Base-by-base conservation (phyloP, 2,329 filamentous ascomycete genomes). In the Penicillium sp. region DNA sequence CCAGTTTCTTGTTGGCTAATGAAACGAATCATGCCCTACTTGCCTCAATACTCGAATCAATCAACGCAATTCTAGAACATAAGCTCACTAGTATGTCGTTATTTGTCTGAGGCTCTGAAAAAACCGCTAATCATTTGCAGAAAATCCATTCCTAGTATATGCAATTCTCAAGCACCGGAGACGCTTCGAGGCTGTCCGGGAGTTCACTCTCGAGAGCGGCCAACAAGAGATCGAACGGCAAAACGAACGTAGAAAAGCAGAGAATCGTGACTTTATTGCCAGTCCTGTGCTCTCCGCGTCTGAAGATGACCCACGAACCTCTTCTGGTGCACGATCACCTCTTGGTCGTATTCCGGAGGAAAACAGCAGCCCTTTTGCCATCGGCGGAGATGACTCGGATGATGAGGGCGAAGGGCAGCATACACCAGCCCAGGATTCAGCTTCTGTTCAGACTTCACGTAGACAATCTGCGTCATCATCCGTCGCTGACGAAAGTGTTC, bases 31-130 rank as follows among this genome's bases (percentile, higher is more conserved):
- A 98, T 73, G 81, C 83, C 35, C 85, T 98, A 5, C 82, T 99
- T 7, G 86, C 88, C 53, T 93, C 93, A 0, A 79, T 98, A 29
- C 83, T 99, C 9, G 92, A 97, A 73, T 93, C 92, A 0, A 88
- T 98, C 72, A 97, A 95, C 73, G 88, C 92, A 2, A 90, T 97
- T 48, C 82, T 98, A 44, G 95, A 98, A 77, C 91, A 97, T 74
- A 90, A 96, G 71, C 95, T 92, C 72, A 84, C 83, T 54, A 87
- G 91, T 92, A 80, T 78, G 88, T 77, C 5, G 53, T 19, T 41
- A n/a, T 35, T 30, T 56, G 44, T 31, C 26, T 26, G 26, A 26
- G 26, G 7, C 31, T 17, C 23, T 31, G 8, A 21, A 48, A 48
- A 44, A 19, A 21, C 58, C 59, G 61, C 70, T 78, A 66, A 73